A percentile compares a stretch with the other conserved stretches of the same genome.
These are phyloP conservation scores for Eragrostis curvula DNA, from an alignment of 176 grass and related monocot species.

Conservation along the genomic window DNA sequence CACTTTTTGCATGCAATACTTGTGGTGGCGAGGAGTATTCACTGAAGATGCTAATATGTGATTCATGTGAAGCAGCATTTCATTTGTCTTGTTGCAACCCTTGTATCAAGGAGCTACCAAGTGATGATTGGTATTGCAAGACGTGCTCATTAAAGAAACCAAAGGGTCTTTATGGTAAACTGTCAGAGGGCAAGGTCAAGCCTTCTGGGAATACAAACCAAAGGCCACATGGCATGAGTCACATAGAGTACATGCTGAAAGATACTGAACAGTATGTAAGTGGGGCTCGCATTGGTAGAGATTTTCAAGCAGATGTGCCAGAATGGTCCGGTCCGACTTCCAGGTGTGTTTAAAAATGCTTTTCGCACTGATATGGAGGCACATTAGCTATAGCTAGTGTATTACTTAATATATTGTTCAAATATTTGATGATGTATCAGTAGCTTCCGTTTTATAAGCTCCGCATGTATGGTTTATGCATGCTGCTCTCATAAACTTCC, in stretches of 20 bases:
- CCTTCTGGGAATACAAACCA: conserved; percentile 39
- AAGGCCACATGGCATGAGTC: conserved; percentile 57
- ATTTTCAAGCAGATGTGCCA: conserved; percentile 87
- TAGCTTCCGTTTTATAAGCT: not conserved
- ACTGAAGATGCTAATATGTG: conserved; percentile 86
- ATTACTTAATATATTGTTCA: not conserved
- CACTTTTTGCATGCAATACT: conserved; percentile 57
- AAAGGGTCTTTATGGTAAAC: conserved; percentile 48
- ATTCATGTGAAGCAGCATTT: conserved; percentile 87
- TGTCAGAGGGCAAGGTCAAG: conserved; percentile 42
- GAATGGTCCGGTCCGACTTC: conserved; percentile 68
- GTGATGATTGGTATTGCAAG: conserved; percentile 76
- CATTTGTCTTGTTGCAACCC: conserved; percentile 78
- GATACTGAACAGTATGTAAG: conserved; percentile 65
- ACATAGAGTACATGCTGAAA: conserved; percentile 72
- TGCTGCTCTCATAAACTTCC: not conserved
- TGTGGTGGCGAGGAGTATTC: conserved; percentile 60
- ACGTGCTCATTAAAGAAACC: conserved; percentile 65
- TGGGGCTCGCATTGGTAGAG: conserved; percentile 67
- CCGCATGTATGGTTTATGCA: not conserved
- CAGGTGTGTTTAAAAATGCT: conserved; percentile 48
- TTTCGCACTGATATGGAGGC: no score
- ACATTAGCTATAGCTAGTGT: no score
- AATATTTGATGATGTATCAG: not conserved
- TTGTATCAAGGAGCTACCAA: conserved; percentile 38